These are phyloP conservation scores for Salix dunnii DNA, from an alignment of 345 rosid genomes.

Conservation along the genomic window DNA sequence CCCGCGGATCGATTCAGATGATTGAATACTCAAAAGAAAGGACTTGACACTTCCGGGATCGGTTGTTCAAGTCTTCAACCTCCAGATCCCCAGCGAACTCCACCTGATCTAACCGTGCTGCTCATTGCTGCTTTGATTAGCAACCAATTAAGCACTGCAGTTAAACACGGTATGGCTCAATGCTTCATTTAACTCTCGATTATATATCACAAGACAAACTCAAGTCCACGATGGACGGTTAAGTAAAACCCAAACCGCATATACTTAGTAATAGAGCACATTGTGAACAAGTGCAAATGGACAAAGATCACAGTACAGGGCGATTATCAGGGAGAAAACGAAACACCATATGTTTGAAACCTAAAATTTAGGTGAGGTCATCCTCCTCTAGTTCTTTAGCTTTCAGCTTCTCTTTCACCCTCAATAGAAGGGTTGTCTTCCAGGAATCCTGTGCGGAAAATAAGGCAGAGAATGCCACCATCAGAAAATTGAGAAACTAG, in stretches of 20 bases:
- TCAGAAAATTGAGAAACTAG: not conserved
- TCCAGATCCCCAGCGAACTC: not conserved
- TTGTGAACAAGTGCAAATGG: not conserved
- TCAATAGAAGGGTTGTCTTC: constrained; percentile 90
- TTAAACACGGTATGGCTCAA: not conserved
- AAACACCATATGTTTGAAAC: constrained; percentile 7
- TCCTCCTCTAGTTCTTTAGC: constrained; percentile 94
- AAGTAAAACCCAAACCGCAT: constrained; percentile 15
- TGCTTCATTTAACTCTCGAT: not conserved
- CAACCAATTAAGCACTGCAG: not conserved
- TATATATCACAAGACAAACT: constrained; percentile 7
- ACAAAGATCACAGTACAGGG: constrained; percentile 5
- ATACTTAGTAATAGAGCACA: constrained; percentile 4
- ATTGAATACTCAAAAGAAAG: not conserved
- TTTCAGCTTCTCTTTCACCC: constrained; percentile 97
- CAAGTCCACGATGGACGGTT: constrained; percentile 3
- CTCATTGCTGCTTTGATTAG: not conserved
- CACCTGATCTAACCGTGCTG: not conserved
- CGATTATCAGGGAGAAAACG: constrained; percentile 25
- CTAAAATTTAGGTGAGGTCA: constrained; percentile 71
- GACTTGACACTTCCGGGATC: not conserved
- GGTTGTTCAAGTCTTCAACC: not conserved
- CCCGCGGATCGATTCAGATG: not conserved
- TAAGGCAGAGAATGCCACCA: not conserved
- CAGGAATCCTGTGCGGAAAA: constrained; percentile 63